phyloP scores from a whole-genome alignment of 257 asterid species.

The Coffea canephora region DNA sequence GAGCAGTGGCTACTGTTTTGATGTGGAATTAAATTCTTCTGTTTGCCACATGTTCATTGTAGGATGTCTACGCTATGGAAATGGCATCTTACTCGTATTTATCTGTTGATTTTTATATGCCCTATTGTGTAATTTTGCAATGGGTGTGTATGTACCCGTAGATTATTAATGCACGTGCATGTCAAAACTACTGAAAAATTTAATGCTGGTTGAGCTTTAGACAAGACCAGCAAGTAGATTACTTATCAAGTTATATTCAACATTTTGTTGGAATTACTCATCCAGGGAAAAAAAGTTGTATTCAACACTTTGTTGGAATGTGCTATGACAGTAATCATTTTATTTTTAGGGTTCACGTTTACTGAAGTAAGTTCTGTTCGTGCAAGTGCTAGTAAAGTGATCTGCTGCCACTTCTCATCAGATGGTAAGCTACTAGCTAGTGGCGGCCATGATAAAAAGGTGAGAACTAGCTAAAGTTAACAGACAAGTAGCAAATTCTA shows the following conservation, averaged over 20 bases:
- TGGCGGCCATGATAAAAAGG: constrained; percentile 99
- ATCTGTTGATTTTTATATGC: not conserved
- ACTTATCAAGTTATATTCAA: not conserved
- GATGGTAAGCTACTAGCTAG: constrained; percentile 96
- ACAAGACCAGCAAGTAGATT: not conserved
- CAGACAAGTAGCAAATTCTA: not conserved
- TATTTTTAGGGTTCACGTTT: constrained; percentile 70
- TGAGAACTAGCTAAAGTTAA: constrained; percentile 11
- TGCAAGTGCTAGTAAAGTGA: constrained; percentile 80
- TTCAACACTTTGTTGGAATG: not conserved
- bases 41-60: not conserved
- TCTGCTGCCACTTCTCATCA: constrained; percentile 91
- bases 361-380: constrained; percentile 67
- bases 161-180: not conserved
- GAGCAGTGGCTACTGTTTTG: not conserved
- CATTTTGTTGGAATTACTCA: not conserved
- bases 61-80: no score
- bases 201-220: not conserved
- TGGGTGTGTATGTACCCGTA: no score
- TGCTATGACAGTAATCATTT: constrained; percentile 22
- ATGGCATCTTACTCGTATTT: no score
- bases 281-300: no score
- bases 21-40: not conserved
- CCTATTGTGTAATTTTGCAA: not conserved
- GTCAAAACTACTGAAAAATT: not conserved